Evolutionary conservation across 768 basidiomycete species (phyloP).

Genomic region (Chalciporus piperatus): DNA sequence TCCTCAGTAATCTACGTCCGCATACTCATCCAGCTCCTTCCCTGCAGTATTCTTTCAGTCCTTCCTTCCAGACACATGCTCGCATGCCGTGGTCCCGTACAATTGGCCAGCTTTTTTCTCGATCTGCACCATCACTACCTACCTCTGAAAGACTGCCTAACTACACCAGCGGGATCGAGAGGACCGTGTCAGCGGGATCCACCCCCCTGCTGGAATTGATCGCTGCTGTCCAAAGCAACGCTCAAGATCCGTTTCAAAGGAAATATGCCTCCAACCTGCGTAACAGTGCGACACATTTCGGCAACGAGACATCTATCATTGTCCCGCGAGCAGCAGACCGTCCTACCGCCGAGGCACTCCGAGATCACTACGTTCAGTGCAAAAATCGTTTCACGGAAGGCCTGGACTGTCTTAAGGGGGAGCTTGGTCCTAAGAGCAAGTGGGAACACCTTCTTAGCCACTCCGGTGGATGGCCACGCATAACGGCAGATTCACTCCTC

Average conservation of each 20-base stretch:
- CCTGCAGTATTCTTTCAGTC: too few relatives aligned
- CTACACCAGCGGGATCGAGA: background rate
- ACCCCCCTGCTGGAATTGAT: background rate
- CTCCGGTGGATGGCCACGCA: slow-evolving; percentile 33
- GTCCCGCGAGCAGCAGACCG: background rate
- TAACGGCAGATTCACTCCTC: slow-evolving; percentile 31
- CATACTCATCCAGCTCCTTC: too few relatives aligned
- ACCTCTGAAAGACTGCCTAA: background rate
- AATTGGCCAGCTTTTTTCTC: background rate
- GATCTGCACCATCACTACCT: background rate
- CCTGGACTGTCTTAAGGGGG: background rate
- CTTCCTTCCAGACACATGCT: too few relatives aligned
- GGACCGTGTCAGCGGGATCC: background rate
- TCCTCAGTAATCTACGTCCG: too few relatives aligned
- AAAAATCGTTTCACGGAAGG: background rate
- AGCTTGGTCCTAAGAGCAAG: slow-evolving; percentile 10
- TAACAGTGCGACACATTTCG: slow-evolving; percentile 9
- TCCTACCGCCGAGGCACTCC: background rate
- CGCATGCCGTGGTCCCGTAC: too few relatives aligned
- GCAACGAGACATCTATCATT: background rate
- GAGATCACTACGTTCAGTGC: background rate
- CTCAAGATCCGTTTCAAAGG: slow-evolving; percentile 3
- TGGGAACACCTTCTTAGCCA: slow-evolving; percentile 5
- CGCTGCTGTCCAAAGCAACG: background rate
- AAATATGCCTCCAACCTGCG: slow-evolving; percentile 13